phyloP scores from a whole-genome alignment of 108 stramenopile species.

The Conticribra weissflogii region DNA sequence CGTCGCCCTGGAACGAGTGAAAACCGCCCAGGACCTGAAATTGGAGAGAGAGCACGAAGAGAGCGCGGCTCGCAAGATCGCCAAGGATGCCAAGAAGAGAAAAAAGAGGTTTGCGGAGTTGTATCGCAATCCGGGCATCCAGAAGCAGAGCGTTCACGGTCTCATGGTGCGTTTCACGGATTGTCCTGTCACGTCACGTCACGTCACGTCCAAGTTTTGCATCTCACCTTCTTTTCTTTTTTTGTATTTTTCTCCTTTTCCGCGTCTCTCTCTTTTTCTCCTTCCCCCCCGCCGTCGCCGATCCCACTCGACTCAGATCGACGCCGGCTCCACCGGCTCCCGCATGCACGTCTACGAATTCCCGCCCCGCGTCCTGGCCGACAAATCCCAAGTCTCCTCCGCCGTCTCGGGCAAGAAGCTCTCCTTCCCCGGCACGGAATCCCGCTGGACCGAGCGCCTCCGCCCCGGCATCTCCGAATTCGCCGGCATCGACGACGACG shows the following conservation, averaged over 20 bases:
- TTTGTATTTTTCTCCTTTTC: background rate
- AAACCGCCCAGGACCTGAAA: slow-evolving; percentile 10
- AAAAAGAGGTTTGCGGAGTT: slow-evolving; percentile 45
- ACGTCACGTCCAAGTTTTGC: too few relatives aligned
- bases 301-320: slow-evolving; percentile 58
- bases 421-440: slow-evolving; percentile 69
- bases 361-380: slow-evolving; percentile 59
- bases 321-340: slow-evolving; percentile 90
- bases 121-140: slow-evolving; percentile 55
- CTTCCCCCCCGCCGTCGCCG: too few relatives aligned
- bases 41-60: slow-evolving; percentile 1
- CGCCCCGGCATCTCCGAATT: slow-evolving; percentile 80
- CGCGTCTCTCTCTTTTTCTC: slow-evolving; percentile 2
- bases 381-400: slow-evolving; percentile 43
- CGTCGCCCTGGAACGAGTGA: slow-evolving; percentile 17
- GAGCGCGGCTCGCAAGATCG: slow-evolving; percentile 13
- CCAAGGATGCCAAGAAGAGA: slow-evolving; percentile 48
- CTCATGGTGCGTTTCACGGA: slow-evolving; percentile 43
- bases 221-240: too few relatives aligned
- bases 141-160: slow-evolving; percentile 29
- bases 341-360: slow-evolving; percentile 93
- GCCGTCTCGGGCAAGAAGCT: slow-evolving; percentile 62
- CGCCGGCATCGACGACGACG: slow-evolving; percentile 51
- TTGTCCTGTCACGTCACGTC: too few relatives aligned
- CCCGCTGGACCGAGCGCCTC: slow-evolving; percentile 87